Evolutionary conservation across 306 rosid genomes (phyloP).

Genomic region (Ormosia semicastrata): DNA sequence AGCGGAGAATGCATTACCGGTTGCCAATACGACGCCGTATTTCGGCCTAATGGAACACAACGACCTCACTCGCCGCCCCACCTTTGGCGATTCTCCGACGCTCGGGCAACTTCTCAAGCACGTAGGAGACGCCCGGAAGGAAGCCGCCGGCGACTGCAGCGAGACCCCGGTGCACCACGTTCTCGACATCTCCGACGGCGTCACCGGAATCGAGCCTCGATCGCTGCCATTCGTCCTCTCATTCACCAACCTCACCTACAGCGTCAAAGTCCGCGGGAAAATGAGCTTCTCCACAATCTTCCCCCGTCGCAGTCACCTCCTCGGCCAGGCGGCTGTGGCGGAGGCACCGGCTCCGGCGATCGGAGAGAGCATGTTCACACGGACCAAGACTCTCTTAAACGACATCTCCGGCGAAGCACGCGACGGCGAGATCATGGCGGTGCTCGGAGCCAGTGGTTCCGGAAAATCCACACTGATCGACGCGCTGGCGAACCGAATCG

Average conservation of each 20-base stretch:
- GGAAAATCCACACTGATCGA: slow-evolving; percentile 94
- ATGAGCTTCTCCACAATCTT: slow-evolving; percentile 35
- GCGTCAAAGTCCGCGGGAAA: slow-evolving; percentile 62
- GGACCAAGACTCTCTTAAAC: slow-evolving; percentile 67
- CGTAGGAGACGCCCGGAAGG: slow-evolving; percentile 69
- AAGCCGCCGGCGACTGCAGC: slow-evolving; percentile 63
- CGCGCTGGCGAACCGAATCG: slow-evolving; percentile 83
- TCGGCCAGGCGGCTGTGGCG: slow-evolving; percentile 14
- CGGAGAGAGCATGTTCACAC: slow-evolving; percentile 44
- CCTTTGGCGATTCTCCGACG: slow-evolving; percentile 42
- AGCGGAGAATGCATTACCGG: slow-evolving; percentile 42
- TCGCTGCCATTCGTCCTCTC: slow-evolving; percentile 73
- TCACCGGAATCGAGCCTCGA: slow-evolving; percentile 43
- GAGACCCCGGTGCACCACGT: slow-evolving; percentile 78
- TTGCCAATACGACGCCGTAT: slow-evolving; percentile 28
- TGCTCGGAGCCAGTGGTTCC: slow-evolving; percentile 92
- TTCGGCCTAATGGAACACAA: slow-evolving; percentile 41
- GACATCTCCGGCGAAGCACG: slow-evolving; percentile 89
- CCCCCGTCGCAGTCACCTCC: background rate
- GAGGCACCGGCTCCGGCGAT: slow-evolving; percentile 26
- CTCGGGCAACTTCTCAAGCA: slow-evolving; percentile 74
- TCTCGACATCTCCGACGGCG: slow-evolving; percentile 33
- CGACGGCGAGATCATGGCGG: slow-evolving; percentile 90
- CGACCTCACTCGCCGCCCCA: slow-evolving; percentile 29
- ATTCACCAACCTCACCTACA: slow-evolving; percentile 72